These are phyloP conservation scores for Cenchrus fungigraminus DNA, from an alignment of 176 grass and related monocot species.

Conservation along the genomic window DNA sequence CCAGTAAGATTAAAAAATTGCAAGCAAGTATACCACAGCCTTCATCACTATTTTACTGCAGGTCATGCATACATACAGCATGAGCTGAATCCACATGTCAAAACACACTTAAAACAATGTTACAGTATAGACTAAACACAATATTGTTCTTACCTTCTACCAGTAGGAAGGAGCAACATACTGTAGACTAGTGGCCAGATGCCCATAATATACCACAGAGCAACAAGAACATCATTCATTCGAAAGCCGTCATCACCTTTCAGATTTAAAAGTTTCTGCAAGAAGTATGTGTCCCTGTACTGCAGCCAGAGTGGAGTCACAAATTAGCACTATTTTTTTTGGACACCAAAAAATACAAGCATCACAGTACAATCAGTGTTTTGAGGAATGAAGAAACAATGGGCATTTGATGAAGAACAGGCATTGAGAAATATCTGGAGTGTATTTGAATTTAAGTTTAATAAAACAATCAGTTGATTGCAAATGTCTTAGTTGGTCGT, in stretches of 20 bases:
- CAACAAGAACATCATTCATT: conserved; percentile 88
- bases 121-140: not conserved
- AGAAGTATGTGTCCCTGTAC: conserved; percentile 83
- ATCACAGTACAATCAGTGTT: not conserved
- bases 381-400: not conserved
- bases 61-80: not conserved
- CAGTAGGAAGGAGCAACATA: conserved; percentile 89
- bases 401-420: not conserved
- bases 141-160: conserved; percentile 61
- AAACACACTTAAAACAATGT: not conserved
- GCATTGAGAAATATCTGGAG: not conserved
- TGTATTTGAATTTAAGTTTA: not conserved
- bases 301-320: conserved; percentile 46
- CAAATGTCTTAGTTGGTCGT: not conserved
- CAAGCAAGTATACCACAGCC: not conserved
- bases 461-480: not conserved
- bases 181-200: conserved; percentile 89
- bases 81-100: not conserved
- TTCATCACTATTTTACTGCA: not conserved
- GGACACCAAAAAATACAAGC: too few relatives aligned
- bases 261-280: conserved; percentile 80
- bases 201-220: conserved; percentile 92
- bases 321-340: not conserved
- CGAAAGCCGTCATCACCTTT: conserved; percentile 82
- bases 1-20: not conserved